Evolutionary conservation across 495 filamentous ascomycete species (phyloP), one percentile per base, ranked within the genome.

Genomic region (Cairneyella variabilis): DNA sequence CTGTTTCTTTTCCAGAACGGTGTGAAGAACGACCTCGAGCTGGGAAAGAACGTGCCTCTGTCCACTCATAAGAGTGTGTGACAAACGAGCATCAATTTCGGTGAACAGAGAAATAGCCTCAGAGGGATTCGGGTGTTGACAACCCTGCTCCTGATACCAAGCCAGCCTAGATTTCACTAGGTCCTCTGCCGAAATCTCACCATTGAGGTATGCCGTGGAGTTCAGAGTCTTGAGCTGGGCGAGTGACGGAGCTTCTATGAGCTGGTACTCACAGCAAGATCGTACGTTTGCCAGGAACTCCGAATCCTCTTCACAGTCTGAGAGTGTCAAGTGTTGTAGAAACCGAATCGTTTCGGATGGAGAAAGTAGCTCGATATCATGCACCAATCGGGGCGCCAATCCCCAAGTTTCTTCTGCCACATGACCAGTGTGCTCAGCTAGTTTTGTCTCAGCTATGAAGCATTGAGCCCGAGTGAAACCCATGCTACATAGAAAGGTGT

Each of bases 401-500:
- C 60, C 60, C 41, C 64, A 63, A 5, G 63, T 54, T 5, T 68
- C 64, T 22, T n/a, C n/a, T n/a, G 62, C 64, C 6, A 68, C 22
- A 51, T 67, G 57, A 17, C 67, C 61, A 17, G 60, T 70, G 62
- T 64, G 69, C 40, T 64, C 64, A 3, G 67, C 64, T n/a, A 82
- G 61, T 9, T 68, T 67, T 6, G 68, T 62, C 59, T 83, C 80
- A 0, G 66, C 65, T 44, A 76, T 67, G 42, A 79, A 78, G 57
- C 78, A 80, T 40, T 77, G 62, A 47, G 74, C 67, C 3, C 80
- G 69, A 10, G 71, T 61, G 37, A 73, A 74, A 4, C 69, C 66
- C 41, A 69, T 69, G 16, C 70, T 72, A 7, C 77, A 80, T 0
- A 83, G 57, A 51, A 77, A 83, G 1, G 80, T 80, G 56, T 83